Base-by-base conservation (phyloP, 1,284 basidiomycete genomes). In the Athelia sp. region DNA sequence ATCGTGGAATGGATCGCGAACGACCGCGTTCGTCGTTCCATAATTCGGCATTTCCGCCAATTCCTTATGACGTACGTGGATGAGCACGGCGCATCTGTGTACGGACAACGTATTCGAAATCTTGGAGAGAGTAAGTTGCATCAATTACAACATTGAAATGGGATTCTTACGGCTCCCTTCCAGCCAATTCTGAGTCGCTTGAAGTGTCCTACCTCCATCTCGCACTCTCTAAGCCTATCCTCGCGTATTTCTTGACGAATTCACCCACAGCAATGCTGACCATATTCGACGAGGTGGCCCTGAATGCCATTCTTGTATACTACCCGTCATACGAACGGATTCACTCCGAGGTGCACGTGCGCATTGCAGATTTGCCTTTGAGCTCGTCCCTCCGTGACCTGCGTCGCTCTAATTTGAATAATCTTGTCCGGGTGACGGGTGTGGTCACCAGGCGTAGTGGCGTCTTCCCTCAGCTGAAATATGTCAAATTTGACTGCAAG, bases 401-500 rank as follows among this genome's bases (percentile, higher is more conserved):
- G 18, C 90, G 97, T 34, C 89, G 97, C 50, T 81, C 81, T 44
- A 88, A 99, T 63, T 78, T 99, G 48, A 98, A 99, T 74, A 92
- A 90, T 56, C 87, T 99, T 35, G 94, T 99, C 31, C 89, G 96
- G 43, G 90, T 99, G 11, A 84, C 87, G 3, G 97, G 97, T 29
- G 97, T 99, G 17, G 96, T 99, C 43, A 99, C 97, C 1, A 79
- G 97, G 49, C 82, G 97, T 44, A 93, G 85, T 10, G 96, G 97
- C 19, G 95, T 99, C 10, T 98, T 99, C 71, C 97, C 97, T 13
- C 97, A 99, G 69, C 76, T 99, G 56, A 99, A 99, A 72, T 98
- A 98, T 64, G 95, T 99, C 70, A 98, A 98, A 66, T 99, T 99
- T 61, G 93, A 99, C 69, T 99, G 97, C 68, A 76, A 77, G 48